A percentile compares a stretch with the other conserved stretches of the same genome.
These are phyloP conservation scores for Stevia rebaudiana DNA, from an alignment of 140 eudicot genomes.

Conservation along the genomic window DNA sequence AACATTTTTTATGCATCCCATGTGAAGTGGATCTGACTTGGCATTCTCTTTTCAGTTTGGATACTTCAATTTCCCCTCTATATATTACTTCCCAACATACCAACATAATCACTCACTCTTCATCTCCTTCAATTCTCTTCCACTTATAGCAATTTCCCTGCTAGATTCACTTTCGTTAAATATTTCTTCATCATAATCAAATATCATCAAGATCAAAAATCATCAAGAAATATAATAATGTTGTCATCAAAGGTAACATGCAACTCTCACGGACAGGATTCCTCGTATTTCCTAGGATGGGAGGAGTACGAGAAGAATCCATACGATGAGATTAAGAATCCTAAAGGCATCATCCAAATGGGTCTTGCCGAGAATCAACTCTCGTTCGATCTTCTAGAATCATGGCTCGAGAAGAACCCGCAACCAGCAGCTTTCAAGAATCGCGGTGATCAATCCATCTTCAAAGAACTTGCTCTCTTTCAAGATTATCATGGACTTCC, in stretches of 20 bases:
- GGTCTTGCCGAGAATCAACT: slow-evolving; percentile 16
- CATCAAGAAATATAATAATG: background rate
- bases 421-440: slow-evolving; percentile 5
- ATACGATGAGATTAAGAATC: slow-evolving; percentile 1
- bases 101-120: slow-evolving; percentile 11
- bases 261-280: slow-evolving; percentile 12
- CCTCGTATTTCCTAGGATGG: slow-evolving; percentile 12
- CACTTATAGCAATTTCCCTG: background rate
- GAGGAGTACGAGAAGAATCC: slow-evolving; percentile 15
- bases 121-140: background rate
- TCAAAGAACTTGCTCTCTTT: slow-evolving; percentile 10
- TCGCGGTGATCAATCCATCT: background rate
- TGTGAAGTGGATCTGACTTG: background rate
- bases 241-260: background rate
- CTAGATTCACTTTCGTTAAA: background rate
- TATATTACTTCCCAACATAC: slow-evolving; percentile 4
- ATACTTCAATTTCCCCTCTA: background rate
- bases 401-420: slow-evolving; percentile 1
- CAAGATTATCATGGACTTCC: slow-evolving; percentile 14
- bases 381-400: background rate
- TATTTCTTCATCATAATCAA: background rate
- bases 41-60: background rate
- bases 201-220: too few relatives aligned
- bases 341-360: slow-evolving; percentile 7
- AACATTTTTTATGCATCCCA: background rate